Evolutionary conservation across 2,329 filamentous ascomycete species (phyloP).

Genomic region (Pestalotiopsis sp.): DNA sequence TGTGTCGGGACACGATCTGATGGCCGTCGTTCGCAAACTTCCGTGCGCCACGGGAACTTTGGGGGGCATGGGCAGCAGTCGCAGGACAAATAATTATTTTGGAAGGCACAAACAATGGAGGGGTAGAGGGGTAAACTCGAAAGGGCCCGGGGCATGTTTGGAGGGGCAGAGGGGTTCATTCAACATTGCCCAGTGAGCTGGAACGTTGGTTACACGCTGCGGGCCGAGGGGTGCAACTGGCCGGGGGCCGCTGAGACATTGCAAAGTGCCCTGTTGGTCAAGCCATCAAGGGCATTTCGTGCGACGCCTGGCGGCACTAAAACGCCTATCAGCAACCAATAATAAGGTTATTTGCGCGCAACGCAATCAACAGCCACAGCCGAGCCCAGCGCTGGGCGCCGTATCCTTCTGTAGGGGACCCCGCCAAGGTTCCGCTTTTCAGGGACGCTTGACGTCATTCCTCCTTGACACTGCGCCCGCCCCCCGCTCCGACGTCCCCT

Average conservation of each 20-base stretch:
- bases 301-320: neutral
- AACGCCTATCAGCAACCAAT: neutral
- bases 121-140: neutral
- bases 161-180: neutral
- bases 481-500: neutral
- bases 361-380: neutral
- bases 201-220: neutral
- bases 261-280: neutral
- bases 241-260: neutral
- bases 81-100: neutral
- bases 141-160: neutral
- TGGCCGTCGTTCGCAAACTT: neutral
- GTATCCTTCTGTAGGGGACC: neutral
- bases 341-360: neutral
- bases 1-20: neutral
- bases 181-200: neutral
- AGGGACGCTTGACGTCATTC: conserved; percentile 13
- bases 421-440: conserved; percentile 13
- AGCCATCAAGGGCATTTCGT: neutral
- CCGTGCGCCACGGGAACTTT: neutral
- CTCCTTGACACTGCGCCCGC: neutral
- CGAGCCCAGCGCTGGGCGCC: neutral
- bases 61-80: neutral
- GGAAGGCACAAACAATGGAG: neutral
- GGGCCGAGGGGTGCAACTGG: neutral